Evolutionary conservation across 495 filamentous ascomycete species (phyloP), one percentile per base, ranked within the genome.

Genomic region (Hyaloscypha variabilis): DNA sequence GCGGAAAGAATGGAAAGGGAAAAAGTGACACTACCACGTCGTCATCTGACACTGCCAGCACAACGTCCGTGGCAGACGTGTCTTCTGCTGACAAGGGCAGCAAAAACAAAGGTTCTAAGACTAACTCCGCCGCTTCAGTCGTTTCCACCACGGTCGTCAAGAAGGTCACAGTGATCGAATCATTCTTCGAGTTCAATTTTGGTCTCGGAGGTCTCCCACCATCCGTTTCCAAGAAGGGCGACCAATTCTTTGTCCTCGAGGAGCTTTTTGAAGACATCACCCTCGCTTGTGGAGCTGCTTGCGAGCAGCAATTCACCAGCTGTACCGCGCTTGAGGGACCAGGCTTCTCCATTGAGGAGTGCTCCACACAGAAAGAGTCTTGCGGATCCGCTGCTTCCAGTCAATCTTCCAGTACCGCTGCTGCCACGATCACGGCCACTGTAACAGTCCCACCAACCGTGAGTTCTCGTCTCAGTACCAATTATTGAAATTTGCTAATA

Each of bases 161-260:
- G 13, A 63, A 63, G 39, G 54, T 68, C 17, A 68, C 63, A 14
- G 52, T 68, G 46, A 58, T 71, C 30, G 63, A 68, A 21, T 63
- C 69, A 13, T 71, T 71, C 66, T 71, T 71, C 63, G 60, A 63
- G 31, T 71, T 71, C 52, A 21, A 13, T 1, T 26, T 51, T 8
- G 62, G 59, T 26, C 63, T 71, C 39, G 69, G 69, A 29, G 69
- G 69, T 30, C 65, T 66, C 26, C 54, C 53, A 25, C 69, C 69
- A 6, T 63, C 65, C 30, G 66, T 71, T 28, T 51, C 36, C 26
- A 68, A 66, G 57, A 55, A 64, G 31, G 59, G 55, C 17, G 49
- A 62, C n/a, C 21, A 21, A 19, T 68, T 66, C 55, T 29, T 25
- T 17, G 63, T 68, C 39, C 34, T 71, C 13, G 60, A 66, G 26